These are phyloP conservation scores for Phylloboletellus chloephorus DNA, from an alignment of 1,284 basidiomycete species.

Conservation along the genomic window DNA sequence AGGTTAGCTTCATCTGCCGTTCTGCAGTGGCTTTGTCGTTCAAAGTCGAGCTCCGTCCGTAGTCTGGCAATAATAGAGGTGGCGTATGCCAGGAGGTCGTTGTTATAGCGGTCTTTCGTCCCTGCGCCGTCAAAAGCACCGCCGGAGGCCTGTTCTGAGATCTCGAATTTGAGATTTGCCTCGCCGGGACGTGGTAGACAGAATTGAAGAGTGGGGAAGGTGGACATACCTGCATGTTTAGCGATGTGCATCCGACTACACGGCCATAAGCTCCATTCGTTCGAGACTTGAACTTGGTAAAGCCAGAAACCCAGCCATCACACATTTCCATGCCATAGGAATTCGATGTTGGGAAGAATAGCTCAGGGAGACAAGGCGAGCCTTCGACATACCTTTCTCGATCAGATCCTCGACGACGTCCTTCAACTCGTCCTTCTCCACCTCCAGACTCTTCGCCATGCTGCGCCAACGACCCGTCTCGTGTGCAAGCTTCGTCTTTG, in stretches of 20 bases:
- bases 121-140: not conserved
- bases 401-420: constrained; percentile 50
- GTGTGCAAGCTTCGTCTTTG: constrained; percentile 35
- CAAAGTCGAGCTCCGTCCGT: constrained; percentile 40
- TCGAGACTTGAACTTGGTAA: constrained; percentile 46
- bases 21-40: constrained; percentile 40
- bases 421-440: constrained; percentile 49
- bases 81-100: constrained; percentile 35
- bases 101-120: constrained; percentile 1
- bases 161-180: constrained; percentile 19
- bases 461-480: constrained; percentile 36
- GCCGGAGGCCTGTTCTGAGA: constrained; percentile 15
- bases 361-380: not conserved
- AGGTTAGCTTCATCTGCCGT: constrained; percentile 38
- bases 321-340: constrained; percentile 1
- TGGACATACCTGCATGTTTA: constrained; percentile 39
- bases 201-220: constrained; percentile 18
- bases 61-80: constrained; percentile 41
- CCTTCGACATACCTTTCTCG: constrained; percentile 47
- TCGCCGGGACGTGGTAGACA: constrained; percentile 17
- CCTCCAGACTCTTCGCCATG: constrained; percentile 36
- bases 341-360: constrained; percentile 1
- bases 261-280: constrained; percentile 49
- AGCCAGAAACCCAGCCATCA: not conserved
- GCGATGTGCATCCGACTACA: constrained; percentile 44